Evolutionary conservation across 139 green algal species (phyloP).

Genomic region (Pleodorina starrii): DNA sequence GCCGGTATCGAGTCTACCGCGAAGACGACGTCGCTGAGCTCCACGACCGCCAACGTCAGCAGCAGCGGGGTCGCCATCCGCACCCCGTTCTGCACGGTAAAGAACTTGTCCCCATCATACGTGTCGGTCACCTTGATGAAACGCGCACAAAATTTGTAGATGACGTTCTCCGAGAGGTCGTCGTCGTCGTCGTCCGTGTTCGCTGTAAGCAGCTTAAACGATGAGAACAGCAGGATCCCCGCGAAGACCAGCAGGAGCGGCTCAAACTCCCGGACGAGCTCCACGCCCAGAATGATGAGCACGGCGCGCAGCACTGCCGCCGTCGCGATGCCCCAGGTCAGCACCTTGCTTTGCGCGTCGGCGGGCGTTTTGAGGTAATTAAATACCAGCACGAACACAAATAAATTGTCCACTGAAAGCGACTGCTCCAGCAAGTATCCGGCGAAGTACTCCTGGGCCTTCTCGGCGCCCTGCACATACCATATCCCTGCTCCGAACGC

Average conservation of each 20-base stretch:
- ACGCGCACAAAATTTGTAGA: slow-evolving; percentile 85
- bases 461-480: slow-evolving; percentile 67
- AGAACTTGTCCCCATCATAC: slow-evolving; percentile 96
- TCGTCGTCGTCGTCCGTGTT: slow-evolving; percentile 83
- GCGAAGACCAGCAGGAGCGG: slow-evolving; percentile 95
- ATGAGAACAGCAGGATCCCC: slow-evolving; percentile 90
- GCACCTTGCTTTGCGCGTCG: slow-evolving; percentile 85
- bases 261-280: slow-evolving; percentile 89
- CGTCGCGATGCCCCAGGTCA: slow-evolving; percentile 92
- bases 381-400: slow-evolving; percentile 99
- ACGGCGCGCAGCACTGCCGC: slow-evolving; percentile 90
- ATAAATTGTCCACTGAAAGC: slow-evolving; percentile 97
- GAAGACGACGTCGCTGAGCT: slow-evolving; percentile 97
- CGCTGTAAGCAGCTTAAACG: slow-evolving; percentile 78
- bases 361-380: slow-evolving; percentile 88
- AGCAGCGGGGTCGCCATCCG: slow-evolving; percentile 91
- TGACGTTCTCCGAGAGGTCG: slow-evolving; percentile 68
- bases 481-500: slow-evolving; percentile 84
- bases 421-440: slow-evolving; percentile 98
- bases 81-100: slow-evolving; percentile 73
- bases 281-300: slow-evolving; percentile 88
- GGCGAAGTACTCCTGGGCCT: slow-evolving; percentile 88
- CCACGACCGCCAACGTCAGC: slow-evolving; percentile 92
- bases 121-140: slow-evolving; percentile 79
- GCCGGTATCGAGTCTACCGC: slow-evolving; percentile 82